These are phyloP conservation scores for Ailanthus altissimus DNA, from an alignment of 345 rosid genomes.

Conservation along the genomic window DNA sequence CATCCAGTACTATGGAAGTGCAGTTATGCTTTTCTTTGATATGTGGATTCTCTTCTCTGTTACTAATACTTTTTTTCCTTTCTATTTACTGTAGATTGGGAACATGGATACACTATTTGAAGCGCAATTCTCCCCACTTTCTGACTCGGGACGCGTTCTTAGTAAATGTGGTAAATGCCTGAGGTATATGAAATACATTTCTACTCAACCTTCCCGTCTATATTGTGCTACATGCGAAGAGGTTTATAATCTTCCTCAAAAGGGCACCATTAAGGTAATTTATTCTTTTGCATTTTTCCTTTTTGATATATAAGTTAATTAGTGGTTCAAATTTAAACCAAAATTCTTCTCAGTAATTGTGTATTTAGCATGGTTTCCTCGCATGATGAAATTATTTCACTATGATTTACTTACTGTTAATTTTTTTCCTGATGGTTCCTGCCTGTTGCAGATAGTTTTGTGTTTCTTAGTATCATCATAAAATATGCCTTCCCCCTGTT, in stretches of 20 bases:
- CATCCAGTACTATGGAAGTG: neutral
- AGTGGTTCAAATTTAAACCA: neutral
- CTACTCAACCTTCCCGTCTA: constrained; percentile 75
- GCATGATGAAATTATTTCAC: neutral
- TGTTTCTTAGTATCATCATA: neutral
- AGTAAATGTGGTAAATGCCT: constrained; percentile 97
- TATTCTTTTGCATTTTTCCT: neutral
- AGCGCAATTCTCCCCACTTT: constrained; percentile 89
- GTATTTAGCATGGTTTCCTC: neutral
- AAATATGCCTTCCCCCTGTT: too few relatives aligned
- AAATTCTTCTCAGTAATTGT: neutral
- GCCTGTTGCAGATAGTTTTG: neutral
- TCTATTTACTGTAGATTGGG: constrained; percentile 55
- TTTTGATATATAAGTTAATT: neutral
- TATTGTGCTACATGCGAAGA: constrained; percentile 94
- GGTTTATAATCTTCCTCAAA: constrained; percentile 93
- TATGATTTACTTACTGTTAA: neutral
- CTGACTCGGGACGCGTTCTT: constrained; percentile 77
- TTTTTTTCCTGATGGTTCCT: neutral
- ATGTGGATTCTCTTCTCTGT: neutral
- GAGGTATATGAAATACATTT: constrained; percentile 93
- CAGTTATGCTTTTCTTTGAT: neutral
- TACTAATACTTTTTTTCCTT: constrained; percentile 1
- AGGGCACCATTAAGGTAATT: constrained; percentile 82
- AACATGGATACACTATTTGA: constrained; percentile 96